Conservation (phyloP, 2,329 filamentous ascomycete species). For the Scolecobasidium constrictum region DNA sequence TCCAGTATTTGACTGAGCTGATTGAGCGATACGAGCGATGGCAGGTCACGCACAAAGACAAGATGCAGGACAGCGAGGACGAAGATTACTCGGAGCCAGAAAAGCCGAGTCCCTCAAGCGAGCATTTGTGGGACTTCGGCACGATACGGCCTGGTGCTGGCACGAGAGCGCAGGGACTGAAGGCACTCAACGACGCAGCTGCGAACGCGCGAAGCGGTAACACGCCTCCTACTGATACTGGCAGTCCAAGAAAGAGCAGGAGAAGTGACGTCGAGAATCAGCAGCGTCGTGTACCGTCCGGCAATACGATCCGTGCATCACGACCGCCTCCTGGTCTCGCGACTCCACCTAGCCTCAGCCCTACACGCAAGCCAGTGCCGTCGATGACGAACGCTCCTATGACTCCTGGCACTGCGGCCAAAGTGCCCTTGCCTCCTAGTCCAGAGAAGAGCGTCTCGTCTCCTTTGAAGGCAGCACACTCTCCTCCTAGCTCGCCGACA, state of each 20-base stretch:
- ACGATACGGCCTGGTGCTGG: conserved; percentile 73
- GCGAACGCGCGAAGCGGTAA: conserved; percentile 53
- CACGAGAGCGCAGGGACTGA: conserved; percentile 43
- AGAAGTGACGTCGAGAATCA: conserved; percentile 9
- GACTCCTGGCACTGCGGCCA: conserved; percentile 29
- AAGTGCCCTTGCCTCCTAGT: conserved; percentile 34
- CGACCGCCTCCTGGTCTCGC: conserved; percentile 3
- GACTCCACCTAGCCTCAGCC: conserved; percentile 25
- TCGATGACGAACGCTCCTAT: conserved; percentile 14
- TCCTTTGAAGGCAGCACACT: not conserved
- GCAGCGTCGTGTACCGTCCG: conserved; percentile 7
- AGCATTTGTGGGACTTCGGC: conserved; percentile 98
- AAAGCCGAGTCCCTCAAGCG: conserved; percentile 44
- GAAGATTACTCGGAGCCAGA: conserved; percentile 25
- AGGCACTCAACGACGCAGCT: conserved; percentile 69
- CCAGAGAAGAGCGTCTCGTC: conserved; percentile 25
- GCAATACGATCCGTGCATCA: conserved; percentile 7
- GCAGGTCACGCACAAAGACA: conserved; percentile 64
- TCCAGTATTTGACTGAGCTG: conserved; percentile 89
- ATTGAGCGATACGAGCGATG: conserved; percentile 86
- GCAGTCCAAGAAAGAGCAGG: conserved; percentile 7
- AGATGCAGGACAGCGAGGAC: conserved; percentile 49
- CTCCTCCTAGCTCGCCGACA: not conserved
- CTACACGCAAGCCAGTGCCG: conserved; percentile 22
- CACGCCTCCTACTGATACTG: conserved; percentile 4